Conservation (phyloP, 2,329 filamentous ascomycete genomes). For the Paramyrothecium roridum region DNA sequence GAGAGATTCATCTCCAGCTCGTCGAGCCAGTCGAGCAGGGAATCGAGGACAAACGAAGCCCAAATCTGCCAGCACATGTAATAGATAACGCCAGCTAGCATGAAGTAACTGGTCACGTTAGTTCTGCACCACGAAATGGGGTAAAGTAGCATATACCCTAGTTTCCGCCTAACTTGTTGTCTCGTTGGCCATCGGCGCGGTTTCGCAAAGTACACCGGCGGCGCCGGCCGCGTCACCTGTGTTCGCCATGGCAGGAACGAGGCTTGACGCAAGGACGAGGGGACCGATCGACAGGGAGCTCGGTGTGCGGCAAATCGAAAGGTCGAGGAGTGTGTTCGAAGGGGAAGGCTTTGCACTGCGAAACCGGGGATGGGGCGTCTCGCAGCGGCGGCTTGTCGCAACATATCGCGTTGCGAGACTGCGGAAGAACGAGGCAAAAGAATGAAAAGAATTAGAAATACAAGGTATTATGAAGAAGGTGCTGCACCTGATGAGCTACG, state of each 20-base stretch:
- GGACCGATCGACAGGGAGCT: conserved; percentile 14
- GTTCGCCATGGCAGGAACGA: conserved; percentile 31
- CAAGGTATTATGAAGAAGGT: not conserved
- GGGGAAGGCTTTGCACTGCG: conserved; percentile 14
- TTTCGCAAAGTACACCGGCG: conserved; percentile 31
- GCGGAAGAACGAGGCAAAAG: not conserved
- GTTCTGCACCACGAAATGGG: not conserved
- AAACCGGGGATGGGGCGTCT: conserved; percentile 14
- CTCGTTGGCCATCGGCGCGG: not conserved
- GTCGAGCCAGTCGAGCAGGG: conserved; percentile 39
- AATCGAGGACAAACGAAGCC: conserved; percentile 40
- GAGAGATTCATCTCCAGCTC: conserved; percentile 35
- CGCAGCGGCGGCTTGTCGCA: conserved; percentile 18
- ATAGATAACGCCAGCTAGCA: conserved; percentile 20
- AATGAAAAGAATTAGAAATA: not conserved
- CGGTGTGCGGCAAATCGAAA: conserved; percentile 6
- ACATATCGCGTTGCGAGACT: conserved; percentile 13
- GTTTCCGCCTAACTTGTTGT: conserved; percentile 9
- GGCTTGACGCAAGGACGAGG: conserved; percentile 19
- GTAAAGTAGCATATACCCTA: conserved; percentile 20
- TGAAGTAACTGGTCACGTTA: not conserved
- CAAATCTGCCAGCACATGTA: conserved; percentile 42
- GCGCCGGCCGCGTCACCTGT: conserved; percentile 9
- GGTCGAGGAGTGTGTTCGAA: conserved; percentile 4
- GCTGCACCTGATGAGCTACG: not conserved